Conservation (phyloP, 345 rosid species). For the Bretschneidera sinensis region DNA sequence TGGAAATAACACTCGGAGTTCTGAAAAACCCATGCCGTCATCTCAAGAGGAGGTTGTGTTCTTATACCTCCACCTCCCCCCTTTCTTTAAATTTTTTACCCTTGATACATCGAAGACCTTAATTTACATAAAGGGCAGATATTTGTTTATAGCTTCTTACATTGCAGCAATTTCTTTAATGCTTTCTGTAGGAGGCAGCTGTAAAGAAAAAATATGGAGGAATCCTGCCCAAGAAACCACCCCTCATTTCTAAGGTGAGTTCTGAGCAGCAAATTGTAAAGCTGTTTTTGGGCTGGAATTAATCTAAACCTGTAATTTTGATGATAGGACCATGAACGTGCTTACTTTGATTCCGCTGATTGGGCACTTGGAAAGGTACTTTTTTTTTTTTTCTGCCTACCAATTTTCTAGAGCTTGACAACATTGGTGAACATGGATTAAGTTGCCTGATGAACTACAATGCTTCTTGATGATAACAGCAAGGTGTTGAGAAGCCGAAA, state of each 20-base stretch:
- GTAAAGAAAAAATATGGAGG: constrained; percentile 95
- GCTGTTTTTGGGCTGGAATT: constrained; percentile 8
- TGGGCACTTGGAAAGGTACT: constrained; percentile 99
- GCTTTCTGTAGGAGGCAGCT: constrained; percentile 50
- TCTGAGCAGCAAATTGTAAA: background rate
- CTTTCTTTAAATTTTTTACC: background rate
- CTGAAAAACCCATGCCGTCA: constrained; percentile 46
- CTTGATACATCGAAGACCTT: background rate
- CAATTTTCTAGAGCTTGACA: constrained; percentile 7
- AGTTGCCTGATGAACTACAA: constrained; percentile 8
- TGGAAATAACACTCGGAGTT: constrained; percentile 36
- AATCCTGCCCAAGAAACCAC: constrained; percentile 92
- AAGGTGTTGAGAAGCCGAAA: constrained; percentile 95
- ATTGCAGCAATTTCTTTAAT: constrained; percentile 6
- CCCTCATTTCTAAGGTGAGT: constrained; percentile 93
- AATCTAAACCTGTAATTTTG: constrained; percentile 14
- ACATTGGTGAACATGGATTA: constrained; percentile 3
- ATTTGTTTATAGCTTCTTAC: constrained; percentile 1
- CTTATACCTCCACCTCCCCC: background rate
- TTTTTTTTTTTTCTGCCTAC: constrained; percentile 1
- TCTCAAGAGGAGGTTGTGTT: constrained; percentile 59
- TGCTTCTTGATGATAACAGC: constrained; percentile 45
- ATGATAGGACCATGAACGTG: constrained; percentile 89
- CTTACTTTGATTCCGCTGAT: constrained; percentile 98
- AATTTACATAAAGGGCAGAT: background rate